Base-by-base conservation (phyloP, 805 yeast genomes). In the Blastobotrys parvus region DNA sequence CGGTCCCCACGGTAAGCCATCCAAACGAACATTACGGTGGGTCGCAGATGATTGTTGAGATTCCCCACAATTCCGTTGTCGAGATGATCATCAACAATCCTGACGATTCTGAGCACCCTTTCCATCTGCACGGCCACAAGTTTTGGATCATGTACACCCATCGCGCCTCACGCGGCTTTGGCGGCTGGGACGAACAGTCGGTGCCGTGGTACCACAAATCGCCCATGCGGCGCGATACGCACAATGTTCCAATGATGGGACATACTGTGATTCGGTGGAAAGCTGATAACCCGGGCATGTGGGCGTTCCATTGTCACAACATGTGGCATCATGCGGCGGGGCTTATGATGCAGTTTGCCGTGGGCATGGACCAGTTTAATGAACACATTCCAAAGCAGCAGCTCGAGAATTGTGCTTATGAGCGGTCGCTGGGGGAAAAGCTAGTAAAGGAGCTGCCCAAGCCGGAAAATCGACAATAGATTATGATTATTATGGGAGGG, bases 241-340 rank as follows among this genome's bases (percentile, higher is more conserved):
- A 77, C 17, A 67, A 72, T 50, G 77, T 86, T 15, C 15, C 49
- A 7, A 45, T 42, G 18, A 39, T 30, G 22, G 52, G 52, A 4
- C 35, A 44, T 34, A 31, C 43, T 3, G 51, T 57, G 78, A 38
- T 64, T 25, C 69, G 96, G 51, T 86, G 86, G 61, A 72, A 67
- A 53, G 87, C 95, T 10, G 77, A 82, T 55, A 88, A 89, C 56
- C 95, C 96, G 2, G 97, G 97, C 45, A 80, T 87, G 20, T 89
- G 96, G 96, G 76, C 82, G 48, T 83, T 88, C 78, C 97, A 88
- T 60, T 88, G 97, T 63, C 96, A 87, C 61, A 79, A 87, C 56
- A 90, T 86, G 60, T 88, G 97, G 97, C 97, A 89, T 67, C 73
- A 86, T 64, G 73, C 78, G 53, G 94, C 87, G 64, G 97, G 96